These are phyloP conservation scores for Plasmodium fragile DNA, from an alignment of 169 alveolate species.

Conservation along the genomic window DNA sequence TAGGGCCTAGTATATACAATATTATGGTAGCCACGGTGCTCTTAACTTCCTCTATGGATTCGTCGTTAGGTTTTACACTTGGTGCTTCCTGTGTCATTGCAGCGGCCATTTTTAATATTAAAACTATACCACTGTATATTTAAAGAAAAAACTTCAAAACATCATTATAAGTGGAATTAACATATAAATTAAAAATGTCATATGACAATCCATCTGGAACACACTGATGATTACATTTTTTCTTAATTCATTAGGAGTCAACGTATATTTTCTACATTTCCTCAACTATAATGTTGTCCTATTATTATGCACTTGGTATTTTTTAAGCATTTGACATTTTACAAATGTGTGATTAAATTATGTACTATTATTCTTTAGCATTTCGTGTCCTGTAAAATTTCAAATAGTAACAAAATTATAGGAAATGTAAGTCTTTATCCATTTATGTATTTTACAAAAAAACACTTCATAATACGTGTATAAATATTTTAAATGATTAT, in stretches of 20 bases:
- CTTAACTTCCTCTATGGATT: neutral
- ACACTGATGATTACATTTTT: neutral
- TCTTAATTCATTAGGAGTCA: neutral
- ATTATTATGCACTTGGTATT: neutral
- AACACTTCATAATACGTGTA: neutral
- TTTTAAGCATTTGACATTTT: neutral
- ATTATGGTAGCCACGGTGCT: neutral
- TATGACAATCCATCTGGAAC: neutral
- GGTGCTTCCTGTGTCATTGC: neutral
- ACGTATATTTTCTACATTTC: neutral
- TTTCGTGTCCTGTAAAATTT: neutral
- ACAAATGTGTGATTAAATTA: neutral
- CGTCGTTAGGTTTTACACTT: neutral
- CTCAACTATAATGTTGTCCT: neutral
- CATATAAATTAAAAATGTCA: neutral
- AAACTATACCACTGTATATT: neutral
- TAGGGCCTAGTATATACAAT: neutral
- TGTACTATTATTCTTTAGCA: neutral
- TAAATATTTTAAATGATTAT: neutral
- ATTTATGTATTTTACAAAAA: neutral
- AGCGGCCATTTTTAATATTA: neutral
- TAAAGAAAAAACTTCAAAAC: neutral
- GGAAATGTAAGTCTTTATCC: neutral
- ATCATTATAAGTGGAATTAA: neutral
- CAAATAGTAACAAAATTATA: neutral